Conservation (phyloP, 2,329 filamentous ascomycete genomes). For the Cytospora piceae region DNA sequence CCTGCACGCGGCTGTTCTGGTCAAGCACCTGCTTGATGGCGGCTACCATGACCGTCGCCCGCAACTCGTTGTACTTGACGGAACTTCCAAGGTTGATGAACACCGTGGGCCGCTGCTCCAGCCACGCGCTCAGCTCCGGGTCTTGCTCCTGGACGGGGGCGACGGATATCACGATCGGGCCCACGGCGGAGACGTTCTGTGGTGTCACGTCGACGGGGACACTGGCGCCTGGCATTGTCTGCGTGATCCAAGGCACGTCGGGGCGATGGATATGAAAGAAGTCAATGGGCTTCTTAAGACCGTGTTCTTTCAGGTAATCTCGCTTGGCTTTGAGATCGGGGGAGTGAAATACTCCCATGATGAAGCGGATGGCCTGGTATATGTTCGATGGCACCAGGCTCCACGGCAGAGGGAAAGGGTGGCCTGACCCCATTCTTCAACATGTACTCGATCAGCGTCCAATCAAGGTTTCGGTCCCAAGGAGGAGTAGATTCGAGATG, state of each 20-base stretch:
- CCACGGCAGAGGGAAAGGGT: slow-evolving; percentile 34
- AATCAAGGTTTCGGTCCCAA: too few species aligned
- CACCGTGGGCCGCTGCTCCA: slow-evolving; percentile 33
- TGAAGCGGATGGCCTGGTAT: slow-evolving; percentile 22
- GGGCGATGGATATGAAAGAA: slow-evolving; percentile 31
- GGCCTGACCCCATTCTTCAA: slow-evolving; percentile 30
- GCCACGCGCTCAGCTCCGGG: slow-evolving; percentile 35
- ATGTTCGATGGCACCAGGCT: slow-evolving; percentile 32
- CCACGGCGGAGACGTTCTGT: slow-evolving; percentile 32
- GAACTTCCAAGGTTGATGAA: slow-evolving; percentile 37
- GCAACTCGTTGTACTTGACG: slow-evolving; percentile 32
- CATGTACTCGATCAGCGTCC: too few species aligned
- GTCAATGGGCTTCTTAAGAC: slow-evolving; percentile 34
- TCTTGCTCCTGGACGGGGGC: slow-evolving; percentile 35
- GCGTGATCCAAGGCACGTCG: slow-evolving; percentile 36
- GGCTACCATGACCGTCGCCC: slow-evolving; percentile 36
- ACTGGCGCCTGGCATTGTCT: slow-evolving; percentile 34
- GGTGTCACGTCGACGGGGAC: slow-evolving; percentile 34
- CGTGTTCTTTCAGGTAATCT: slow-evolving; percentile 30
- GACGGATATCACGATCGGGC: slow-evolving; percentile 34
- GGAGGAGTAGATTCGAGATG: too few species aligned
- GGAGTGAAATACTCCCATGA: slow-evolving; percentile 19
- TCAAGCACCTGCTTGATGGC: slow-evolving; percentile 35
- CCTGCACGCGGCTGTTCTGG: slow-evolving; percentile 34
- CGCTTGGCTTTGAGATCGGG: slow-evolving; percentile 19